Evolutionary conservation across 371 early-diverging fungal species (phyloP).

Genomic region (Entomophthora muscae): DNA sequence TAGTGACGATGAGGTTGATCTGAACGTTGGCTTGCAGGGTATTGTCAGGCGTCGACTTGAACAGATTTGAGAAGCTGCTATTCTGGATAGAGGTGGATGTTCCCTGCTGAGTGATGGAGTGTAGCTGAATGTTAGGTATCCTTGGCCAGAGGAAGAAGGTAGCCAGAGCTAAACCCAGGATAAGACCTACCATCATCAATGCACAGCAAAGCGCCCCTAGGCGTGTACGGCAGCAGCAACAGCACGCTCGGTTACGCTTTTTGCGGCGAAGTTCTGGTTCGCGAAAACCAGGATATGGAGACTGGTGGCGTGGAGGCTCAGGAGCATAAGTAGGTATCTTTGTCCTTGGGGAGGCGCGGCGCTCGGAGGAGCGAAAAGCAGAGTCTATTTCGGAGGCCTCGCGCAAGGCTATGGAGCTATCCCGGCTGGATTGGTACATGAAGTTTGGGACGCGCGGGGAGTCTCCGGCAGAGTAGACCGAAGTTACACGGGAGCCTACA

Average conservation of each 20-base stretch:
- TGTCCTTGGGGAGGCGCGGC: background rate
- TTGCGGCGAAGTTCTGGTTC: background rate
- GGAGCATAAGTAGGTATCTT: background rate
- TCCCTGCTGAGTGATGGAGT: background rate
- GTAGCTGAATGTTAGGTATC: background rate
- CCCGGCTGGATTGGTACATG: background rate
- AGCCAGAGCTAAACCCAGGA: background rate
- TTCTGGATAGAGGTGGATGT: background rate
- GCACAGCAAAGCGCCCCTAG: background rate
- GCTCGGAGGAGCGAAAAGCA: background rate
- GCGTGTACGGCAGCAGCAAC: background rate
- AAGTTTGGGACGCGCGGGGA: background rate
- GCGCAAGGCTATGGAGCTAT: background rate
- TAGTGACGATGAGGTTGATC: background rate
- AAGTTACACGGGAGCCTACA: background rate
- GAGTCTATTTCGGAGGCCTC: background rate
- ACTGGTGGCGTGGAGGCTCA: background rate
- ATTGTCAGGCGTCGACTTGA: background rate
- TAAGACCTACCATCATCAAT: background rate
- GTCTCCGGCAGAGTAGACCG: background rate
- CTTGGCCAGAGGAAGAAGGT: conserved; percentile 1
- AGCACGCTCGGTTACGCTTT: background rate
- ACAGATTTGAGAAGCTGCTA: background rate
- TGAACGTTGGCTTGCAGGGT: background rate
- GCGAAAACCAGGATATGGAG: background rate